Evolutionary conservation across 768 basidiomycete genomes (phyloP).

Genomic region (Russula griseocarnosa): DNA sequence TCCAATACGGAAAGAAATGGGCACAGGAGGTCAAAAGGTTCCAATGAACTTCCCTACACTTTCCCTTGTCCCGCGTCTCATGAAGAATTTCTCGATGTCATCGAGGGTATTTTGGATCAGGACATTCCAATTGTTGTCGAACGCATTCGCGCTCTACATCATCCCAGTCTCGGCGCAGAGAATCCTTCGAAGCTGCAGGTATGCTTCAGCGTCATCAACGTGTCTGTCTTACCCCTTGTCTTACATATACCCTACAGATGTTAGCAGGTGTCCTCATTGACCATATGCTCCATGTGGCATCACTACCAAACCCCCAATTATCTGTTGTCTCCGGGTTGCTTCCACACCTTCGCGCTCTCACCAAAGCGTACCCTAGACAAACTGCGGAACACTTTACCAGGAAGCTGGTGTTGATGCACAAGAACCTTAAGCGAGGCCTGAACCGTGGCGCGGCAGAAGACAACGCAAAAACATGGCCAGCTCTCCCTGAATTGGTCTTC

Average conservation of each 20-base stretch:
- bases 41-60: slow-evolving; percentile 80
- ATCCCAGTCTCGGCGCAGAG: slow-evolving; percentile 85
- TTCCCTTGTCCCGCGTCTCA: slow-evolving; percentile 86
- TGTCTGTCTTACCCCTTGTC: slow-evolving; percentile 4
- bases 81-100: slow-evolving; percentile 83
- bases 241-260: slow-evolving; percentile 42
- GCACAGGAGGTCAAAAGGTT: background rate
- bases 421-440: slow-evolving; percentile 84
- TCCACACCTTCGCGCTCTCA: slow-evolving; percentile 75
- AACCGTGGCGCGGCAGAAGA: slow-evolving; percentile 57
- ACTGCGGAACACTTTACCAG: slow-evolving; percentile 73
- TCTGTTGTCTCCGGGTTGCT: slow-evolving; percentile 59
- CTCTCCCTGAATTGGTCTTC: slow-evolving; percentile 72
- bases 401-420: slow-evolving; percentile 88
- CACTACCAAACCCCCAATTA: slow-evolving; percentile 58
- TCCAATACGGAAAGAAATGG: slow-evolving; percentile 1
- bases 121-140: slow-evolving; percentile 80
- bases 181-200: slow-evolving; percentile 94
- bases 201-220: slow-evolving; percentile 27
- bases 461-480: slow-evolving; percentile 84
- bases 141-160: slow-evolving; percentile 85
- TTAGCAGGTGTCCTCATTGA: slow-evolving; percentile 80
- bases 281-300: slow-evolving; percentile 74
- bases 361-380: slow-evolving; percentile 75
- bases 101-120: slow-evolving; percentile 64